These are phyloP conservation scores for Geopyxis carbonaria DNA, from an alignment of 495 filamentous ascomycete species.

Conservation along the genomic window DNA sequence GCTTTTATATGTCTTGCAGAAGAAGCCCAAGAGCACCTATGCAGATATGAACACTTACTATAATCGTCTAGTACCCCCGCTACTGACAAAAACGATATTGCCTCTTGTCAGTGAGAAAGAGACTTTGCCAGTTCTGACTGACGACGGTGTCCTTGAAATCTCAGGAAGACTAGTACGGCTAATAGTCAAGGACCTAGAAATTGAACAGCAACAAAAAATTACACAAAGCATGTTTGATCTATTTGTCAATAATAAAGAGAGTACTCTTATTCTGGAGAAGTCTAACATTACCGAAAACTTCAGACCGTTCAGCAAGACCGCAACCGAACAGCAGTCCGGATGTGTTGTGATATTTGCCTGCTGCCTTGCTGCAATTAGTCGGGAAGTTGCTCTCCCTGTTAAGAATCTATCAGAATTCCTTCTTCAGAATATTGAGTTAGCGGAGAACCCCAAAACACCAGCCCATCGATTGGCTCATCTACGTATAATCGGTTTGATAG, in stretches of 20 bases:
- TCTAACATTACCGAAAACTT: constrained; percentile 14
- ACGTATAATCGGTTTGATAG: constrained; percentile 43
- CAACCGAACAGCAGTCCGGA: constrained; percentile 28
- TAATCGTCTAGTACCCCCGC: constrained; percentile 39
- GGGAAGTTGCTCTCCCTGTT: constrained; percentile 26
- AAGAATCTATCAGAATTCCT: constrained; percentile 11
- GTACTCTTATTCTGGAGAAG: constrained; percentile 9
- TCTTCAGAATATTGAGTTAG: constrained; percentile 7
- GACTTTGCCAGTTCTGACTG: constrained; percentile 32
- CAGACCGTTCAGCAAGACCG: constrained; percentile 13
- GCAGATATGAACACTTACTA: constrained; percentile 41
- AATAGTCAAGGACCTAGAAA: constrained; percentile 38
- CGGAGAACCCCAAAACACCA: constrained; percentile 7
- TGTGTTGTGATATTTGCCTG: constrained; percentile 46
- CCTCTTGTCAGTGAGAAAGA: constrained; percentile 28
- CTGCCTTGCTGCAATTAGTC: constrained; percentile 40
- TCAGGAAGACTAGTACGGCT: constrained; percentile 47
- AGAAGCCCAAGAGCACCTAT: constrained; percentile 33
- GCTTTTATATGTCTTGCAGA: constrained; percentile 44
- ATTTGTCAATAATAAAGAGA: constrained; percentile 28
- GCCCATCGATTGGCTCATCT: constrained; percentile 34
- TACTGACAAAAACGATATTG: constrained; percentile 32
- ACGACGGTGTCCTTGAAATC: constrained; percentile 40
- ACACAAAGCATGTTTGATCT: constrained; percentile 40
- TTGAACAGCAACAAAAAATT: constrained; percentile 38